phyloP scores from a whole-genome alignment of 2,329 filamentous ascomycete genomes.

The Verticillium klebahnii region DNA sequence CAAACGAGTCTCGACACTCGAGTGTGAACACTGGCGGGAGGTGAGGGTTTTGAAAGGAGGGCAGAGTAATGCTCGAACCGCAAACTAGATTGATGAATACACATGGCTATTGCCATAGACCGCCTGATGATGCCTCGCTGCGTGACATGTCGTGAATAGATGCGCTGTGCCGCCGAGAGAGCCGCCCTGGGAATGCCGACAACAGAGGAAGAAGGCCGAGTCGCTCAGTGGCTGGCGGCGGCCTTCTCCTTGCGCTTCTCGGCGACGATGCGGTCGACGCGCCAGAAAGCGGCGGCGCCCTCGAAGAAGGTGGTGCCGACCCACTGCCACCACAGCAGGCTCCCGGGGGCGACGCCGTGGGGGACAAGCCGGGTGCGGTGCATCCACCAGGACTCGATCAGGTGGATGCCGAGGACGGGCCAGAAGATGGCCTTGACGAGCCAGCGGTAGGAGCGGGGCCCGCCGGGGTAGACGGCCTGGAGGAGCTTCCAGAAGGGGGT shows the following conservation, averaged over 20 bases:
- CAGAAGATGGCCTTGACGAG: slow-evolving; percentile 55
- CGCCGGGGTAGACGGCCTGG: slow-evolving; percentile 48
- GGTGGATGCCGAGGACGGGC: slow-evolving; percentile 61
- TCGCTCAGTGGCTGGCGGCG: slow-evolving; percentile 26
- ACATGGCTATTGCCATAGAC: too few relatives aligned
- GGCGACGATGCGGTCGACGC: slow-evolving; percentile 45
- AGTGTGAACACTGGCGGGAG: too few relatives aligned
- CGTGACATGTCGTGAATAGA: too few relatives aligned
- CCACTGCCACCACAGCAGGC: slow-evolving; percentile 52
- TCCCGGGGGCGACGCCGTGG: slow-evolving; percentile 42
- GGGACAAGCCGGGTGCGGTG: slow-evolving; percentile 40
- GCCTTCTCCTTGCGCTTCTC: slow-evolving; percentile 33
- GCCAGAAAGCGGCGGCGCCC: slow-evolving; percentile 43
- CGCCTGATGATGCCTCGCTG: too few relatives aligned
- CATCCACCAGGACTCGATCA: slow-evolving; percentile 54
- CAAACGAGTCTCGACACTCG: too few relatives aligned
- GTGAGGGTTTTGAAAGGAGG: too few relatives aligned
- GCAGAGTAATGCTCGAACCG: too few relatives aligned
- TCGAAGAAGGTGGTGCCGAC: slow-evolving; percentile 47
- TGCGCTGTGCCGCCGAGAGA: background rate
- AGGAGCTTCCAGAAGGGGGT: slow-evolving; percentile 44
- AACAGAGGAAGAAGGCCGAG: too few relatives aligned
- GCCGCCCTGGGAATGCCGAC: too few relatives aligned
- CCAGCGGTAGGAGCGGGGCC: slow-evolving; percentile 52
- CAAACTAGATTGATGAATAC: too few relatives aligned